Percentiles rank a stretch among this genome's conserved stretches.
Evolutionary conservation across 129 eudicot species (phyloP).

Genomic region (Pulicaria dysenterica): DNA sequence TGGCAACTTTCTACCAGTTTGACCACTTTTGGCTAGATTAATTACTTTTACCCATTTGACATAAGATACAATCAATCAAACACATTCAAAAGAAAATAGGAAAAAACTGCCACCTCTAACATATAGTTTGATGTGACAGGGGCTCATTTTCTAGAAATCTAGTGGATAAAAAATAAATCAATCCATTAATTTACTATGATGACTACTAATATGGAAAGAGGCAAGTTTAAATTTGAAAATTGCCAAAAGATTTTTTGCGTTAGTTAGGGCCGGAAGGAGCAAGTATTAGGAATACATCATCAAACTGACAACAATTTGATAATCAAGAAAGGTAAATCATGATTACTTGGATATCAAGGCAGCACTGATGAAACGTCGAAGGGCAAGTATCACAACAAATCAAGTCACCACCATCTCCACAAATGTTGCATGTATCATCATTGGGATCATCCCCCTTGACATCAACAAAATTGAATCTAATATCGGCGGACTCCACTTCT

Average conservation of each 20-base stretch:
- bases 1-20: no score
- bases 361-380: conserved; percentile 86
- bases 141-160: neutral
- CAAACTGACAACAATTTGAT: neutral
- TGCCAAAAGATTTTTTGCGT: neutral
- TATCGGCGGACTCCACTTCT: conserved; percentile 41
- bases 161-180: neutral
- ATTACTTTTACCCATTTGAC: neutral
- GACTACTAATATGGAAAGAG: neutral
- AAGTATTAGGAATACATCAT: neutral
- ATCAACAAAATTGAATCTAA: conserved; percentile 53
- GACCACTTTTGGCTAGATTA: no score
- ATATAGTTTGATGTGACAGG: neutral
- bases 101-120: neutral
- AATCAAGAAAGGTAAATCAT: neutral
- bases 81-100: neutral
- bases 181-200: neutral
- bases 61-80: neutral
- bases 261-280: neutral
- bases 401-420: conserved; percentile 97
- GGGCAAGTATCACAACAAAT: conserved; percentile 97
- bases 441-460: conserved; percentile 79
- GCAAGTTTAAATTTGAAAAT: neutral
- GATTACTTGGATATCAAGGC: conserved; percentile 69
- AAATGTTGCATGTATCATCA: conserved; percentile 91